Conservation (phyloP, 2,329 filamentous ascomycete genomes). For the Hymenotorrendiella dingleyae region DNA sequence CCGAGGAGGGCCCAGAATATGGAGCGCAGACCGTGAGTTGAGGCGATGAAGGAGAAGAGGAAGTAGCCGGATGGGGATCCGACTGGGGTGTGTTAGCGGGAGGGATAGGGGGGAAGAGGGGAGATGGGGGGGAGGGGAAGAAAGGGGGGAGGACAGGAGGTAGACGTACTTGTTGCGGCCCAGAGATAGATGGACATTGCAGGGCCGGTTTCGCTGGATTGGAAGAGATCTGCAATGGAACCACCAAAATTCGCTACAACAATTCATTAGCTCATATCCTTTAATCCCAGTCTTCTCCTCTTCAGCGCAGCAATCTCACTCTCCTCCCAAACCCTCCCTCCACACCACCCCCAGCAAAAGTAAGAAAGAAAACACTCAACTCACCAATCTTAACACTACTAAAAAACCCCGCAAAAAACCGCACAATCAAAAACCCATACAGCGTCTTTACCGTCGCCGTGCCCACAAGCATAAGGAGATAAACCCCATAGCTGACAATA, state of each 20-base stretch:
- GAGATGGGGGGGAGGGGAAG: neutral
- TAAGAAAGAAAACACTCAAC: neutral
- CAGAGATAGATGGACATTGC: constrained; percentile 36
- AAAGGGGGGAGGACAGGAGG: neutral
- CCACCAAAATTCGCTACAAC: constrained; percentile 34
- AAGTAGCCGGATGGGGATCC: constrained; percentile 33
- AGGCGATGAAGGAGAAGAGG: constrained; percentile 13
- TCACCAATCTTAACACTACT: constrained; percentile 33
- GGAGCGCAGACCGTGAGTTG: constrained; percentile 6
- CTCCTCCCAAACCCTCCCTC: too few species aligned
- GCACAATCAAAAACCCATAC: constrained; percentile 36
- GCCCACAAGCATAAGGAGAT: constrained; percentile 37
- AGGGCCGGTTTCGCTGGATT: constrained; percentile 20
- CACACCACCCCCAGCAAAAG: too few species aligned
- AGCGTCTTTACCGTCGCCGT: constrained; percentile 38
- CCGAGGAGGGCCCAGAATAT: constrained; percentile 16
- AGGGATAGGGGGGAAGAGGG: too few species aligned
- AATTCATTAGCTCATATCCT: neutral
- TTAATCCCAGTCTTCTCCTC: neutral
- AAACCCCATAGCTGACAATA: constrained; percentile 44
- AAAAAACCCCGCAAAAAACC: constrained; percentile 40
- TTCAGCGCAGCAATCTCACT: too few species aligned
- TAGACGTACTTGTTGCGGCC: constrained; percentile 36
- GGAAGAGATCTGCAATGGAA: constrained; percentile 18
- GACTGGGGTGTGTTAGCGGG: too few species aligned